These are phyloP conservation scores for Dendrobium nobile DNA, from an alignment of 106 monocot genomes.

Conservation along the genomic window DNA sequence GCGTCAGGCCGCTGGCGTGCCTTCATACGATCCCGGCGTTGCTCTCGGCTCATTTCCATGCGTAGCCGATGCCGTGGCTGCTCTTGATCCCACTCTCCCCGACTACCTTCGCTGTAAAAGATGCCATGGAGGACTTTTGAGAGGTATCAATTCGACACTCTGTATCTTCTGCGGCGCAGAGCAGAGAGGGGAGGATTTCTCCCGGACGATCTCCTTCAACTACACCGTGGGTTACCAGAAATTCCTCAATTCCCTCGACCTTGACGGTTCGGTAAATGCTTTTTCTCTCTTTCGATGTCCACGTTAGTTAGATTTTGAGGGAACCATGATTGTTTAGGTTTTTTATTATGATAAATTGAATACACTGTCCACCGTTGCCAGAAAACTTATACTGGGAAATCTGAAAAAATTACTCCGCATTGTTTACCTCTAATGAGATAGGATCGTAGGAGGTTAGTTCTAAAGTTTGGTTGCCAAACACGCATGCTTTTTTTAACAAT, in stretches of 20 bases:
- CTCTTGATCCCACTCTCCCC: constrained; percentile 29
- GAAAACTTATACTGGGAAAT: background rate
- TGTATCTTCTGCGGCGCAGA: constrained; percentile 62
- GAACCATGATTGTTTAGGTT: background rate
- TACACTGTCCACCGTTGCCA: background rate
- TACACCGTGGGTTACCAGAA: constrained; percentile 42
- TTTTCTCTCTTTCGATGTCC: background rate
- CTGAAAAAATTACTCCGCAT: background rate
- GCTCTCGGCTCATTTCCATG: constrained; percentile 18
- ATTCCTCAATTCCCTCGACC: constrained; percentile 53
- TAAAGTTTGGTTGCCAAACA: background rate
- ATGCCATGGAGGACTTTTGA: constrained; percentile 46
- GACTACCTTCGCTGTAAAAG: constrained; percentile 32
- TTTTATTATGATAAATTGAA: background rate
- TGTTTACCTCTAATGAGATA: background rate
- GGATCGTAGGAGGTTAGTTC: background rate
- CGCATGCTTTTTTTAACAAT: background rate
- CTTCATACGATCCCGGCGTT: constrained; percentile 25
- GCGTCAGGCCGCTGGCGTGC: constrained; percentile 36
- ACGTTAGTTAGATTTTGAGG: background rate
- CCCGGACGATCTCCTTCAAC: constrained; percentile 42
- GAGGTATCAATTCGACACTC: constrained; percentile 36
- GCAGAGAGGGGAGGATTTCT: constrained; percentile 22
- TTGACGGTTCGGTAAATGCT: constrained; percentile 76
- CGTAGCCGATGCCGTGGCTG: constrained; percentile 31